phyloP scores from a whole-genome alignment of 495 filamentous ascomycete species.

The Acidomyces sp. region DNA sequence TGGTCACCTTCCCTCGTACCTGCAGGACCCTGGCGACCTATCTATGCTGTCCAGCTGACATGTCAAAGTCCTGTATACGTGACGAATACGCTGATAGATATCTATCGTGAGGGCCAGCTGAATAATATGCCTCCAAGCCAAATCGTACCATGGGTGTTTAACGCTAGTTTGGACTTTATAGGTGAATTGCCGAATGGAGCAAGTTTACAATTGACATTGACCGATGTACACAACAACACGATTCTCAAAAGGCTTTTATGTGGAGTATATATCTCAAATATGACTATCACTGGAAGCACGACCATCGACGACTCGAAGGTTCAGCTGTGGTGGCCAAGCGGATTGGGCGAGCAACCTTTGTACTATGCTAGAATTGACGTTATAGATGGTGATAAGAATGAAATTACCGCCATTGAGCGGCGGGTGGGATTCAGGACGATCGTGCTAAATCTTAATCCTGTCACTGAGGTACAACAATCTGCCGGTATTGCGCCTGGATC shows the following conservation, averaged over 20 bases:
- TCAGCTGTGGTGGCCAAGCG: conserved; percentile 52
- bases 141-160: conserved; percentile 50
- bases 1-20: conserved; percentile 57
- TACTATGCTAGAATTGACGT: too few relatives aligned
- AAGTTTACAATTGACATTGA: conserved; percentile 41
- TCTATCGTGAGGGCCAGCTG: conserved; percentile 49
- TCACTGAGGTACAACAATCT: conserved; percentile 43
- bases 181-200: conserved; percentile 38
- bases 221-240: conserved; percentile 35
- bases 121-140: conserved; percentile 49
- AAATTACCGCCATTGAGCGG: too few relatives aligned
- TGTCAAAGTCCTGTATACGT: conserved; percentile 34
- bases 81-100: conserved; percentile 46
- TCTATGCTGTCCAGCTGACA: conserved; percentile 44
- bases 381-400: too few relatives aligned
- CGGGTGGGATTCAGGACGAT: conserved; percentile 57
- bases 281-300: conserved; percentile 40
- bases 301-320: conserved; percentile 33
- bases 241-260: conserved; percentile 34
- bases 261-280: conserved; percentile 34
- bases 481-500: conserved; percentile 47
- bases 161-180: conserved; percentile 54
- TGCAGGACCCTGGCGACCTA: conserved; percentile 53
- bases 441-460: conserved; percentile 46
- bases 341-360: conserved; percentile 45